A percentile compares a stretch with the other conserved stretches of the same genome.
Evolutionary conservation across 805 yeast species (phyloP).

Genomic region (Maudiozyma barnettii): DNA sequence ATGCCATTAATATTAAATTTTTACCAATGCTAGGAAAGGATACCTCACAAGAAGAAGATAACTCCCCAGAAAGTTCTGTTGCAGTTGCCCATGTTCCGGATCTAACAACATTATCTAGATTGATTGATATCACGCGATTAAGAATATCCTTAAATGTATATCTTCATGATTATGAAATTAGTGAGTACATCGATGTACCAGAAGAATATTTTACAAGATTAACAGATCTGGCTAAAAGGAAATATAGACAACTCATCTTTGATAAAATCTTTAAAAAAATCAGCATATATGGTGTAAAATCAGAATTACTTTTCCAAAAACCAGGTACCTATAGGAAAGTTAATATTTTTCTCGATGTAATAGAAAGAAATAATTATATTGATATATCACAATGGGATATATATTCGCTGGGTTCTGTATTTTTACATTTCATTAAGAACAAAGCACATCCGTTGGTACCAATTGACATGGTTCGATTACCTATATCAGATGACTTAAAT

Average conservation of each 20-base stretch:
- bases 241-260: slow-evolving; percentile 34
- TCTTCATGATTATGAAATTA: slow-evolving; percentile 50
- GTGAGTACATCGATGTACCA: slow-evolving; percentile 42
- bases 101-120: slow-evolving; percentile 45
- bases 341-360: slow-evolving; percentile 38
- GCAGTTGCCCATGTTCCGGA: slow-evolving; percentile 35
- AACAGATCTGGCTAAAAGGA: slow-evolving; percentile 23
- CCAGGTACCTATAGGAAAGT: slow-evolving; percentile 45
- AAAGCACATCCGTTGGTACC: slow-evolving; percentile 49
- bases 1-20: slow-evolving; percentile 45
- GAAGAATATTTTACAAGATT: slow-evolving; percentile 25
- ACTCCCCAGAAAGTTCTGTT: slow-evolving; percentile 7
- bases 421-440: slow-evolving; percentile 39
- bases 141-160: slow-evolving; percentile 72
- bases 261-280: slow-evolving; percentile 45
- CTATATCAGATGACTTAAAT: slow-evolving; percentile 41
- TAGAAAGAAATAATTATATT: slow-evolving; percentile 45
- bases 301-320: slow-evolving; percentile 42
- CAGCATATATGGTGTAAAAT: slow-evolving; percentile 33
- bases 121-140: slow-evolving; percentile 65
- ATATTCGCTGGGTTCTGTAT: slow-evolving; percentile 35
- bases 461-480: slow-evolving; percentile 38
- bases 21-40: slow-evolving; percentile 14
- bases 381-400: slow-evolving; percentile 61
- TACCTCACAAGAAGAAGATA: slow-evolving; percentile 10